phyloP scores from a whole-genome alignment of 1,284 basidiomycete species.

The Coniophora puteana region DNA sequence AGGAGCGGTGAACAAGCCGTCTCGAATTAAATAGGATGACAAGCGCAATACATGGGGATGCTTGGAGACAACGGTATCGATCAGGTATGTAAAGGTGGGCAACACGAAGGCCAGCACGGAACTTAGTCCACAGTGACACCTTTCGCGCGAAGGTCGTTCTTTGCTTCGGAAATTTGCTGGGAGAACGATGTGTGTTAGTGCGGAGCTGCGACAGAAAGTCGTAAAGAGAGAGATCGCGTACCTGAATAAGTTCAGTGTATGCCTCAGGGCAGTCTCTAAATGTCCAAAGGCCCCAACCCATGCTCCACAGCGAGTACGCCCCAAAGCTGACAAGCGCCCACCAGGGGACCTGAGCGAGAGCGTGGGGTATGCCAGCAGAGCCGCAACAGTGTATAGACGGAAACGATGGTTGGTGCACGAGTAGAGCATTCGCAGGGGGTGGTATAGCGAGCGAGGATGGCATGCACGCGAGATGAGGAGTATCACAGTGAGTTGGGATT shows the following conservation, averaged over 20 bases:
- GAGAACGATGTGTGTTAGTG: constrained; percentile 1
- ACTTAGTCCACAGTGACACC: constrained; percentile 70
- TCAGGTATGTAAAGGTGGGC: no score
- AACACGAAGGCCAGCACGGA: no score
- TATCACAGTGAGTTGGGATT: background rate
- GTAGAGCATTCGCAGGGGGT: no score
- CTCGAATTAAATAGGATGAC: no score
- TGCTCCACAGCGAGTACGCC: constrained; percentile 67
- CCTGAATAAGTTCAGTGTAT: constrained; percentile 63
- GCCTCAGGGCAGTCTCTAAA: constrained; percentile 76
- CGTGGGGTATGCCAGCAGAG: background rate
- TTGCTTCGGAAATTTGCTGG: constrained; percentile 67
- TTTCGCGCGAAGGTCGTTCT: constrained; percentile 61
- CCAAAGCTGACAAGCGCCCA: constrained; percentile 76
- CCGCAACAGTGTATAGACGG: background rate
- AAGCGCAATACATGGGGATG: no score
- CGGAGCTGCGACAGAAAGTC: background rate
- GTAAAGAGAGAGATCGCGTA: constrained; percentile 27
- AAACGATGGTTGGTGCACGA: background rate
- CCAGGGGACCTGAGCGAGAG: constrained; percentile 59
- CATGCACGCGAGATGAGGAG: constrained; percentile 6
- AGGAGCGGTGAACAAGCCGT: no score
- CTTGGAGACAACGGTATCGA: no score
- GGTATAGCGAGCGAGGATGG: background rate
- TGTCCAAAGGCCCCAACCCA: constrained; percentile 69